Evolutionary conservation across 495 filamentous ascomycete genomes (phyloP), one percentile per base, ranked within the genome.

Genomic region (Hypomontagnella submonticulosa): DNA sequence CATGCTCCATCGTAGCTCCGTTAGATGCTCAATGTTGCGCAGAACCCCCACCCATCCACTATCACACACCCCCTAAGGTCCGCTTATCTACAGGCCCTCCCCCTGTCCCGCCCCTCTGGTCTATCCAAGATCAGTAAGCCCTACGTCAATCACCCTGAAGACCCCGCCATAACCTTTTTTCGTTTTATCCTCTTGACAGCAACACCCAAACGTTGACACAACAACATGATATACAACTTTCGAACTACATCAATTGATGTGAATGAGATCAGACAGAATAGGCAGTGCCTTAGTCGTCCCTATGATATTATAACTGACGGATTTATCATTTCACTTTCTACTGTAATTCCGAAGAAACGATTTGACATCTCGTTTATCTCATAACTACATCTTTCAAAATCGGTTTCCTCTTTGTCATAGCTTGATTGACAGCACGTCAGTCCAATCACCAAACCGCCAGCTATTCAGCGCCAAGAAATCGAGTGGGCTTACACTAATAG

Each of bases 81-180:
- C 62, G 30, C 18, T 59, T 59, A 61, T 58, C 40, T 62, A 54
- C 57, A 57, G 27, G 58, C 32, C 33, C 18, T 0, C 49, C 50
- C 65, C 65, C 38, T 68, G 65, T 68, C 65, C 65, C 65, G 65
- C 65, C 65, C 58, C 54, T 68, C 48, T 43, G 59, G 65, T 59
- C 61, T 33, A 53, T 59, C 65, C 53, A 53, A 58, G 53, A 63
- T 63, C 54, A 52, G 58, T 63, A 68, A 68, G 43, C 48, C 54
- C 47, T 68, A 68, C 65, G 65, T 68, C 65, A 68, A 68, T 68
- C 54, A 49, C 48, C 59, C 34, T 41, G 9, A 48, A 50, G 23
- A 67, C 63, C 63, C 64, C 64, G 53, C 64, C 52, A 62, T 67
- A 42, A 4, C 51, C 19, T 47, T 48, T 40, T 15, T 38, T 48